phyloP scores from a whole-genome alignment of 345 rosid species.

The Psidium guajava region DNA sequence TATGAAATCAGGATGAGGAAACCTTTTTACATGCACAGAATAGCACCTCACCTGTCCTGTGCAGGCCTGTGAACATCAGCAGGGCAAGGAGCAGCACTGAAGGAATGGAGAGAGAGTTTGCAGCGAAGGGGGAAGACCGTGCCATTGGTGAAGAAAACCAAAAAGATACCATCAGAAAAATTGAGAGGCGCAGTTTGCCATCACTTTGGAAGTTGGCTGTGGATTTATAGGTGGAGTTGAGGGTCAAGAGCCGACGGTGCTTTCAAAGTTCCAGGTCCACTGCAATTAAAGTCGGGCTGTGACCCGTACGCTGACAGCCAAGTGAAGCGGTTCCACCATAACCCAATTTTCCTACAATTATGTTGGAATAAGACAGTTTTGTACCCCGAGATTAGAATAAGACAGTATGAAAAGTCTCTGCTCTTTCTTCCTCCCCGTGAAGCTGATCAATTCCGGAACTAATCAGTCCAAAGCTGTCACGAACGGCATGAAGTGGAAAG shows the following conservation, averaged over 20 bases:
- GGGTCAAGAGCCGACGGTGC: not conserved
- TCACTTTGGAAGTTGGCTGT: not conserved
- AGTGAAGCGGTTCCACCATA: not conserved
- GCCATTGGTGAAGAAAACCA: not conserved
- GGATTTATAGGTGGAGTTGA: not conserved
- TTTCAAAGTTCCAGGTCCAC: not conserved
- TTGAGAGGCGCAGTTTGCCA: not conserved
- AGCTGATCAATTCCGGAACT: not conserved
- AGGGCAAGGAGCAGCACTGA: not conserved
- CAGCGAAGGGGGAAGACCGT: not conserved
- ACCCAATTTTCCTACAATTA: not conserved
- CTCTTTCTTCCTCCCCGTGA: not conserved
- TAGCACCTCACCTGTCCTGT: not conserved
- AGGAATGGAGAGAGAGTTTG: not conserved
- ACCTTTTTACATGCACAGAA: not conserved
- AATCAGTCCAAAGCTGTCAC: not conserved
- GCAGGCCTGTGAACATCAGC: not conserved
- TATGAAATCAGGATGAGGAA: not conserved
- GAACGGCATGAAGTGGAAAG: not conserved
- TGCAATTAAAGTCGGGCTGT: not conserved
- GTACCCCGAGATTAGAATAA: not conserved
- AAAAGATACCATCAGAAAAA: not conserved
- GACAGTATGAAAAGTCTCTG: not conserved
- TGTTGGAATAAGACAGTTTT: not conserved
- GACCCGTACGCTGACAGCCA: not conserved